Conservation (phyloP, 2,329 filamentous ascomycete species). For the Fusarium tjaetaba region DNA sequence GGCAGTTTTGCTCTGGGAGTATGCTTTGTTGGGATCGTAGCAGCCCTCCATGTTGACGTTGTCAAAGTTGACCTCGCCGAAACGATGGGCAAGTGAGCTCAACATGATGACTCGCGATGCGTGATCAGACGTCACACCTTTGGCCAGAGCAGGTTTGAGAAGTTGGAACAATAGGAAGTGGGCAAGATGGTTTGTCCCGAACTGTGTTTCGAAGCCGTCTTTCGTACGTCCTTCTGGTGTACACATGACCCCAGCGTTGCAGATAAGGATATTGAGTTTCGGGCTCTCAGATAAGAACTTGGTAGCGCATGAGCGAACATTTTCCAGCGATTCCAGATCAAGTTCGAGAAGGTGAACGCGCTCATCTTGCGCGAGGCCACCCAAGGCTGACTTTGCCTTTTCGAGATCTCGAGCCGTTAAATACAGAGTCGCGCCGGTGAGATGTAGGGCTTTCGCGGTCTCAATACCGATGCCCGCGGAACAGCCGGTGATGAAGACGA, state of each 20-base stretch:
- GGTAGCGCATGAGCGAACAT: background rate
- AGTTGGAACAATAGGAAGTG: background rate
- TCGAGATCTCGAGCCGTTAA: background rate
- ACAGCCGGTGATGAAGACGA: background rate
- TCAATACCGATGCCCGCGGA: background rate
- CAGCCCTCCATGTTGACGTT: slow-evolving; percentile 7
- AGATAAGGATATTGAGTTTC: background rate
- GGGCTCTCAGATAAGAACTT: background rate
- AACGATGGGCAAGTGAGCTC: background rate
- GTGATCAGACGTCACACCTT: background rate
- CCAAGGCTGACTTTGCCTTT: background rate
- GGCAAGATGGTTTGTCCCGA: background rate
- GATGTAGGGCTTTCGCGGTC: background rate
- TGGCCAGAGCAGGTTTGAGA: background rate
- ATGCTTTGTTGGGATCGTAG: slow-evolving; percentile 1
- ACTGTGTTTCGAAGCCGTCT: slow-evolving; percentile 4
- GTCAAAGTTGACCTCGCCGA: background rate
- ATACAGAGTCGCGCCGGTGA: background rate
- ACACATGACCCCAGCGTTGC: slow-evolving; percentile 11
- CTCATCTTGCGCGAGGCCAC: background rate
- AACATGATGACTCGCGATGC: background rate
- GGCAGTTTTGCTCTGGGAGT: background rate
- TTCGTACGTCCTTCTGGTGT: background rate
- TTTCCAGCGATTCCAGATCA: background rate
- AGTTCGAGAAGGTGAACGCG: background rate